Conservation (phyloP, 2,329 filamentous ascomycete species). For the Coccinonectria pachysandricola region DNA sequence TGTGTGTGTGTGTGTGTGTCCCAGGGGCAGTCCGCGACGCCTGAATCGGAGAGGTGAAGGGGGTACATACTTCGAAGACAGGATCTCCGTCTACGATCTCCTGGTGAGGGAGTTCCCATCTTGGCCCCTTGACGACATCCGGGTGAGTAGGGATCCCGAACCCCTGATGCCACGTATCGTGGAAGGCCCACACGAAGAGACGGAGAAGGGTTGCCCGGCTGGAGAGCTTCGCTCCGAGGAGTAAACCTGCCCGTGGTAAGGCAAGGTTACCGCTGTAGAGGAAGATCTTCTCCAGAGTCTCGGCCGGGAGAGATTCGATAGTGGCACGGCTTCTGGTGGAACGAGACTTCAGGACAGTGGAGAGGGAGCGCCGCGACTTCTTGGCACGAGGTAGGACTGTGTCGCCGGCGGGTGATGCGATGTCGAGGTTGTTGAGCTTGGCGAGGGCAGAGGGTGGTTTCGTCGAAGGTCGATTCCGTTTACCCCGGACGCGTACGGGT, state of each 20-base stretch:
- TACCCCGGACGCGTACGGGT: constrained; percentile 38
- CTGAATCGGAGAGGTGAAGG: too few relatives aligned
- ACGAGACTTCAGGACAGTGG: constrained; percentile 20
- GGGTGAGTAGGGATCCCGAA: constrained; percentile 21
- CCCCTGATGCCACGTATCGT: constrained; percentile 28
- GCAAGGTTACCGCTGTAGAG: constrained; percentile 38
- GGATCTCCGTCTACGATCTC: constrained; percentile 25
- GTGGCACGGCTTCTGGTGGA: constrained; percentile 14
- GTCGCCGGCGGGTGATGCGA: constrained; percentile 1
- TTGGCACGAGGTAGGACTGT: constrained; percentile 6
- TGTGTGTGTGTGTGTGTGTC: too few relatives aligned
- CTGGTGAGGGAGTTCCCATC: constrained; percentile 1
- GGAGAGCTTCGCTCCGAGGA: constrained; percentile 38
- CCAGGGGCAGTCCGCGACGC: too few relatives aligned
- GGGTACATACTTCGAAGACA: constrained; percentile 35
- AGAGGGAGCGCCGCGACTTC: constrained; percentile 20
- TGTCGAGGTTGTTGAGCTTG: background rate
- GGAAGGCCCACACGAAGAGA: constrained; percentile 26
- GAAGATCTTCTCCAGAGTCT: constrained; percentile 44
- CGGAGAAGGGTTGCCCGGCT: constrained; percentile 26
- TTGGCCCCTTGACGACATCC: constrained; percentile 9
- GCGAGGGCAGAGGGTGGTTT: constrained; percentile 6
- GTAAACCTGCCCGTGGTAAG: constrained; percentile 33
- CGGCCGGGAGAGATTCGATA: constrained; percentile 34
- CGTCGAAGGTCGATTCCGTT: constrained; percentile 31